Evolutionary conservation across 2,329 filamentous ascomycete genomes (phyloP).

Genomic region (Acephala macrosclerotiorum): DNA sequence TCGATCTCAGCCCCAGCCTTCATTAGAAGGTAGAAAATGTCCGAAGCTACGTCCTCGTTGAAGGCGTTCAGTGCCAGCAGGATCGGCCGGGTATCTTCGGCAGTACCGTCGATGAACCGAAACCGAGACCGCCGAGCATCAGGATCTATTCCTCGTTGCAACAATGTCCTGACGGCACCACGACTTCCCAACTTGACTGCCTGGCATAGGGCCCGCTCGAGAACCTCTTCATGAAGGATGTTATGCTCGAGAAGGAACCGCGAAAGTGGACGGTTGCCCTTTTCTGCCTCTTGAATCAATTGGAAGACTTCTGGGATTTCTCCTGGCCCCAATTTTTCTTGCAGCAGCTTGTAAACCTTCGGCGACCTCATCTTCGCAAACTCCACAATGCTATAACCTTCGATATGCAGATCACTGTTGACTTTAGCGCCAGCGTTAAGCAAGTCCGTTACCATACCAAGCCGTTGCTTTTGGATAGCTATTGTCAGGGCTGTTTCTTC

Average conservation of each 20-base stretch:
- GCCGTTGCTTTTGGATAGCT: background rate
- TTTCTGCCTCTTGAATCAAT: background rate
- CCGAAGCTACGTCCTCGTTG: background rate
- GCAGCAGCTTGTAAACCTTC: slow-evolving; percentile 13
- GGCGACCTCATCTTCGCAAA: slow-evolving; percentile 8
- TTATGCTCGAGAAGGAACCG: background rate
- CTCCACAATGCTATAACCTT: slow-evolving; percentile 8
- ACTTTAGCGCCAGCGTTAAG: slow-evolving; percentile 12
- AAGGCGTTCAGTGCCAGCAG: background rate
- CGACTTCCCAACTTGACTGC: background rate
- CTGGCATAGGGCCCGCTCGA: background rate
- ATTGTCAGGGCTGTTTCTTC: slow-evolving; percentile 13
- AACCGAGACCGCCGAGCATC: background rate
- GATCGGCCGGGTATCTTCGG: background rate
- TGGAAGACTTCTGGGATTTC: background rate
- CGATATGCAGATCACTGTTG: slow-evolving; percentile 6
- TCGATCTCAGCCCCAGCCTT: background rate
- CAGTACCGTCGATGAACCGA: background rate
- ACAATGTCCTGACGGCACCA: background rate
- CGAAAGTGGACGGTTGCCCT: background rate
- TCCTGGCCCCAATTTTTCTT: slow-evolving; percentile 10
- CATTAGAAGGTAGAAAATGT: background rate
- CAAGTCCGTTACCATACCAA: background rate
- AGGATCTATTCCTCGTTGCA: background rate
- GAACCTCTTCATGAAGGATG: background rate